A percentile compares a stretch with the other conserved stretches of the same genome.
phyloP scores from a whole-genome alignment of 2,329 filamentous ascomycete genomes.

The Trichoderma hamatum region DNA sequence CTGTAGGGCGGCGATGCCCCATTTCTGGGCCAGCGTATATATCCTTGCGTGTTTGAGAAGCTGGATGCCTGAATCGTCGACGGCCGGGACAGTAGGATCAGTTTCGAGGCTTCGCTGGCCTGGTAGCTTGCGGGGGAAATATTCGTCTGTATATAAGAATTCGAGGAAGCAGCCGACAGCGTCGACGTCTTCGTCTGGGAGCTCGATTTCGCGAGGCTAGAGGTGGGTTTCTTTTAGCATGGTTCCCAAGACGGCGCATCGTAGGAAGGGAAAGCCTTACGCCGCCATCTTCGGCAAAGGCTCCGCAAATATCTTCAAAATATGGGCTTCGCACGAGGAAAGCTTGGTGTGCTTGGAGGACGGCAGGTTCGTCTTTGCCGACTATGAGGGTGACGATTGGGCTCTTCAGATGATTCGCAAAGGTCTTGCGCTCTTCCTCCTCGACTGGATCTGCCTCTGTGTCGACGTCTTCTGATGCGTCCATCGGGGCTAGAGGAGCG shows the following conservation, averaged over 20 bases:
- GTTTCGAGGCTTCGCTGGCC: constrained; percentile 69
- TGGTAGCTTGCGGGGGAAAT: constrained; percentile 72
- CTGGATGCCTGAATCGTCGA: constrained; percentile 79
- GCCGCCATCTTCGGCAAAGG: constrained; percentile 63
- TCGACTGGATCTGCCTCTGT: constrained; percentile 42
- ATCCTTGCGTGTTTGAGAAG: constrained; percentile 87
- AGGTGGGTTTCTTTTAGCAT: background rate
- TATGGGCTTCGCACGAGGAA: constrained; percentile 75
- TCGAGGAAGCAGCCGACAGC: constrained; percentile 47
- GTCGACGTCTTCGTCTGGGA: constrained; percentile 48
- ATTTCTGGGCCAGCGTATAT: constrained; percentile 84
- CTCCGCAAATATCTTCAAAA: constrained; percentile 65
- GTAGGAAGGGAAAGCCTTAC: constrained; percentile 48
- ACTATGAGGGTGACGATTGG: constrained; percentile 71
- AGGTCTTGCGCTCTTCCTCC: constrained; percentile 47
- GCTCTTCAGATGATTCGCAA: constrained; percentile 65
- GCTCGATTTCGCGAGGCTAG: constrained; percentile 67
- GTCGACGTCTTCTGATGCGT: constrained; percentile 36
- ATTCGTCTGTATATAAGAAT: constrained; percentile 47
- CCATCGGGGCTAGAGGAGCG: constrained; percentile 46
- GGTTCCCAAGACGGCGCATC: background rate
- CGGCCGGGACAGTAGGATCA: constrained; percentile 64
- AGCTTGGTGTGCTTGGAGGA: constrained; percentile 78
- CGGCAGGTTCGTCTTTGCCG: constrained; percentile 62
- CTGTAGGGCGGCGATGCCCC: constrained; percentile 69